Conservation (phyloP, 352 stramenopile genomes). For the Thraustochytrium striatum region DNA sequence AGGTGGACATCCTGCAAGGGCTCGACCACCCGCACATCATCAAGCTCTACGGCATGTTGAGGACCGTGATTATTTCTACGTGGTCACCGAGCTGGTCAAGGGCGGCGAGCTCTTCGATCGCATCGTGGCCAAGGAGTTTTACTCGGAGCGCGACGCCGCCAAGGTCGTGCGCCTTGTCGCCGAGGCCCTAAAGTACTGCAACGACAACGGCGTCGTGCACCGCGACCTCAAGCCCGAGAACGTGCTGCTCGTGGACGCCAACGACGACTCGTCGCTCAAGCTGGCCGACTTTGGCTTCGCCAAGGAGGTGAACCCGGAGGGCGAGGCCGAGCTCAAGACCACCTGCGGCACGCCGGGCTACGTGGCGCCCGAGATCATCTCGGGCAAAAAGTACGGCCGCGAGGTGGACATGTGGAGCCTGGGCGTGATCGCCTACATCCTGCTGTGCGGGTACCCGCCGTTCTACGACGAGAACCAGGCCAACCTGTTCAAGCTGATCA, state of each 20-base stretch:
- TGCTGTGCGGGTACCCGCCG: conserved; percentile 82
- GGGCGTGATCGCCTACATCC: conserved; percentile 87
- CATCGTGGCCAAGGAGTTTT: conserved; percentile 84
- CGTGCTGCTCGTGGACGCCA: conserved; percentile 72
- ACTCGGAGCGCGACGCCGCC: conserved; percentile 89
- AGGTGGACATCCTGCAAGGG: conserved; percentile 47
- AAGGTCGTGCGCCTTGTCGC: conserved; percentile 81
- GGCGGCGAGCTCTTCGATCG: conserved; percentile 91
- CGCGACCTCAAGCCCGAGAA: conserved; percentile 82
- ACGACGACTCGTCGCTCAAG: conserved; percentile 68
- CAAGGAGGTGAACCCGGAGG: conserved; percentile 66
- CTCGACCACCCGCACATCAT: conserved; percentile 84
- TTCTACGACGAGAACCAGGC: conserved; percentile 81
- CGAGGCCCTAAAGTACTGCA: conserved; percentile 82
- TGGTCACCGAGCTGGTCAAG: conserved; percentile 83
- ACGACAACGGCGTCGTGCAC: conserved; percentile 84
- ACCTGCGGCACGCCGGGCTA: conserved; percentile 69
- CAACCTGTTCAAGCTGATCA: conserved; percentile 82
- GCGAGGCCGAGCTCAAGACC: conserved; percentile 51
- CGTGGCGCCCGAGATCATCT: conserved; percentile 87
- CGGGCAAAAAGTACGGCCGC: conserved; percentile 72
- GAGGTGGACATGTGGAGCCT: conserved; percentile 88
- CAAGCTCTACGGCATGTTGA: conserved; percentile 84
- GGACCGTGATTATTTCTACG: conserved; percentile 89
- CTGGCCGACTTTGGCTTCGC: conserved; percentile 84